Percentiles rank a stretch among this genome's conserved stretches.
These are phyloP conservation scores for Ustilago bromivora DNA, from an alignment of 1,284 basidiomycete genomes.

Conservation along the genomic window DNA sequence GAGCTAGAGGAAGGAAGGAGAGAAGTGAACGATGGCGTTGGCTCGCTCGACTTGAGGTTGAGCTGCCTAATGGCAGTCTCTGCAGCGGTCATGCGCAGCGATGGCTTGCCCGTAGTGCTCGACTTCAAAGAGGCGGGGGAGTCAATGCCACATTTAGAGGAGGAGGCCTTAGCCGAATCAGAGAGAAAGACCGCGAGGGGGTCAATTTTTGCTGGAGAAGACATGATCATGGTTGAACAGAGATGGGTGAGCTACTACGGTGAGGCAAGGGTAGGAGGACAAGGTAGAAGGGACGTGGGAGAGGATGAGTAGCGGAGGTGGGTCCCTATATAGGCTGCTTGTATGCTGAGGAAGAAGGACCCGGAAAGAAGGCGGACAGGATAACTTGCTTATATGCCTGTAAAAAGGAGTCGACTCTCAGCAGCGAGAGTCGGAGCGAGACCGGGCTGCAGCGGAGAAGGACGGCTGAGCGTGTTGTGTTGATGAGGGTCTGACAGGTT, in stretches of 20 bases:
- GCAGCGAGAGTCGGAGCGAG: neutral
- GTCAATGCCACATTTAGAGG: neutral
- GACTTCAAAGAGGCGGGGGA: neutral
- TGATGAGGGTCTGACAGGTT: slow-evolving; percentile 37
- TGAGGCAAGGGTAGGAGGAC: neutral
- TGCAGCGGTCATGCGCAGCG: neutral
- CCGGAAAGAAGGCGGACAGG: neutral
- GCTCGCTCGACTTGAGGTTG: slow-evolving; percentile 1
- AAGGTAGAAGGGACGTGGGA: neutral
- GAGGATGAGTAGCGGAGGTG: neutral
- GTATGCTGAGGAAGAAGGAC: neutral
- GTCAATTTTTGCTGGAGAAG: slow-evolving; percentile 3
- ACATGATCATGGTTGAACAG: slow-evolving; percentile 28
- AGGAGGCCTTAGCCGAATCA: neutral
- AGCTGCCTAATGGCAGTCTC: neutral
- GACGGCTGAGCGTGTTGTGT: neutral
- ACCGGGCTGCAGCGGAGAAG: neutral
- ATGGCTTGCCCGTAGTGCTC: neutral
- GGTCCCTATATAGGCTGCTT: neutral
- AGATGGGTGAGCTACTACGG: neutral
- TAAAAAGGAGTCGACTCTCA: neutral
- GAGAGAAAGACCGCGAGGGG: slow-evolving; percentile 9
- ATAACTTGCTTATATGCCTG: slow-evolving; percentile 15
- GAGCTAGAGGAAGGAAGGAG: neutral
- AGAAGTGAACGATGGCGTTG: neutral